A percentile compares a stretch with the other conserved stretches of the same genome.
Conservation (phyloP, 495 filamentous ascomycete species). For the Thermochaetoides thermophila region DNA sequence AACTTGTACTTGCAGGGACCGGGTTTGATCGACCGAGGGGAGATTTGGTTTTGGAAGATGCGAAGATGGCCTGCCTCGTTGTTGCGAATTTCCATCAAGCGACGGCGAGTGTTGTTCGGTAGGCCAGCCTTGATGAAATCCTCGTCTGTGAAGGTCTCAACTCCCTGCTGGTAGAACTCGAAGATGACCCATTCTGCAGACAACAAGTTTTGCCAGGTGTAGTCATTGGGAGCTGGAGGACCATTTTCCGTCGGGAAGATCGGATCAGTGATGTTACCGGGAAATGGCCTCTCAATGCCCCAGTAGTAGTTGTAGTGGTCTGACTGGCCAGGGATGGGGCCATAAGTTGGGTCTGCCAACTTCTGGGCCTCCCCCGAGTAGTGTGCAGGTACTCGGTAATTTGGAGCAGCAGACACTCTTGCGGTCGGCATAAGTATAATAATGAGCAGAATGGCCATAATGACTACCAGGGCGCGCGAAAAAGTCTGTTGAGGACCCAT, state of each 20-base stretch:
- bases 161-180: conserved; percentile 37
- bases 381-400: not conserved
- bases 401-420: not conserved
- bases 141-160: conserved; percentile 29
- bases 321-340: conserved; percentile 29
- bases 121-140: conserved; percentile 28
- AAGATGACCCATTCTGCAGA: conserved; percentile 41
- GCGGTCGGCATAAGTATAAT: no score
- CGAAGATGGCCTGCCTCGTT: conserved; percentile 43
- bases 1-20: conserved; percentile 35
- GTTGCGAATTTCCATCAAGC: conserved; percentile 38
- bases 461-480: not conserved
- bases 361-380: conserved; percentile 17
- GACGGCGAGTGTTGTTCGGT: conserved; percentile 31
- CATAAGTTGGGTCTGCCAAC: conserved; percentile 24
- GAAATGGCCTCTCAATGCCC: conserved; percentile 29
- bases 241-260: conserved; percentile 28
- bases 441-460: not conserved
- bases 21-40: conserved; percentile 35
- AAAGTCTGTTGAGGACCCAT: no score
- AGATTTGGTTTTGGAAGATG: conserved; percentile 40
- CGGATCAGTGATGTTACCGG: conserved; percentile 27
- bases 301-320: conserved; percentile 29
- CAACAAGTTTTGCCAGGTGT: conserved; percentile 38
- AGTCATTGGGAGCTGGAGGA: conserved; percentile 28